Evolutionary conservation across 352 stramenopile species (phyloP).

Genomic region (Phytophthora cactorum): DNA sequence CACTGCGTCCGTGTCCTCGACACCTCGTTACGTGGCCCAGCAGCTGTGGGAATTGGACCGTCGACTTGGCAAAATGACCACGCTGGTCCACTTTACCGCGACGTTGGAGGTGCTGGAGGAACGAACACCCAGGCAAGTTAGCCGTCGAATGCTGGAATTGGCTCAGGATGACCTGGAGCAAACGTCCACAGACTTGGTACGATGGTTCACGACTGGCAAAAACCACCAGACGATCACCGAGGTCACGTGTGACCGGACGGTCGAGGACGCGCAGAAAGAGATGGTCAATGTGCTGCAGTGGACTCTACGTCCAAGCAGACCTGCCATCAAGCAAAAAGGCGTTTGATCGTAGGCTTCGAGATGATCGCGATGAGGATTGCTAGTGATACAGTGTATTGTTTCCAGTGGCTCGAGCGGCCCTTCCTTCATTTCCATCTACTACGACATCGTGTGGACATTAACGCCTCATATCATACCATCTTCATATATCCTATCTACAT

Average conservation of each 20-base stretch:
- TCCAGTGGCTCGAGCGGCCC: conserved; percentile 5
- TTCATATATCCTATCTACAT: conserved; percentile 32
- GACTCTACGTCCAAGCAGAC: conserved; percentile 15
- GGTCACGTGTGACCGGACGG: conserved; percentile 55
- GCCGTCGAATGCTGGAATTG: conserved; percentile 45
- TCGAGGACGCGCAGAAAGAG: conserved; percentile 45
- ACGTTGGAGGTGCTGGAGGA: conserved; percentile 54
- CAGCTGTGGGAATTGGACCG: conserved; percentile 53
- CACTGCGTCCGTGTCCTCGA: conserved; percentile 1
- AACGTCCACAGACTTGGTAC: conserved; percentile 34
- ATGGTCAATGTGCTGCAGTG: conserved; percentile 36
- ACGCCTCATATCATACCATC: conserved; percentile 39
- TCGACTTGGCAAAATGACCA: conserved; percentile 26
- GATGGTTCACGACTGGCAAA: conserved; percentile 39
- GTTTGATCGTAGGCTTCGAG: background rate
- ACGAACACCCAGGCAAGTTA: conserved; percentile 30
- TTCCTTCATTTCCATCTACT: conserved; percentile 29
- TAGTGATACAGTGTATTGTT: conserved; percentile 40
- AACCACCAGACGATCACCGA: conserved; percentile 21
- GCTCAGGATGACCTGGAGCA: conserved; percentile 52
- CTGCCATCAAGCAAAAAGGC: conserved; percentile 19
- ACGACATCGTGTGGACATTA: conserved; percentile 25
- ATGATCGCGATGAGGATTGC: background rate
- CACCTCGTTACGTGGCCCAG: conserved; percentile 50
- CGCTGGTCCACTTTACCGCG: conserved; percentile 48